Percentiles rank a stretch among this genome's conserved stretches.
Evolutionary conservation across 1,284 basidiomycete species (phyloP).

Genomic region (Inonotus hispidus): DNA sequence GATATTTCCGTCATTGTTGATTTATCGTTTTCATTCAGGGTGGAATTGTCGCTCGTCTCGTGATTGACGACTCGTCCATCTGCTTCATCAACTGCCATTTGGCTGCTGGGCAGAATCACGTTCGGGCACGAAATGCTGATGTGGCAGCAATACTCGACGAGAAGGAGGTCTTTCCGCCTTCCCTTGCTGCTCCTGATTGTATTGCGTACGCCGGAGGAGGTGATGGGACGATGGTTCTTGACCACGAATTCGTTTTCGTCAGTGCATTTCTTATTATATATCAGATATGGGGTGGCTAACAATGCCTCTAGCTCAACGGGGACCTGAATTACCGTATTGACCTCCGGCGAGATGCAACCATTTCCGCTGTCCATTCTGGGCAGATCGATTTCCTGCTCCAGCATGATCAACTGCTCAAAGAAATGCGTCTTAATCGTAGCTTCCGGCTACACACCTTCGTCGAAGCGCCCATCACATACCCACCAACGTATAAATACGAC

Average conservation of each 20-base stretch:
- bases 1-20: background rate
- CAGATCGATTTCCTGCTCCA: constrained; percentile 61
- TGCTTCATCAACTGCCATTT: constrained; percentile 97
- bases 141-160: constrained; percentile 83
- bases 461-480: constrained; percentile 79
- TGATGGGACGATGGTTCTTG: constrained; percentile 89
- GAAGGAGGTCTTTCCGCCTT: constrained; percentile 59
- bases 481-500: constrained; percentile 97
- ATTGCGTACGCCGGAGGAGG: constrained; percentile 84
- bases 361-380: constrained; percentile 59
- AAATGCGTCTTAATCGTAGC: constrained; percentile 79
- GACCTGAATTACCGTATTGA: constrained; percentile 96
- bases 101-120: constrained; percentile 86
- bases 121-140: constrained; percentile 82
- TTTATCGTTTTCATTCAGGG: constrained; percentile 45
- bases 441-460: constrained; percentile 82
- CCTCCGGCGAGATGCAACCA: constrained; percentile 76
- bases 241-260: constrained; percentile 92
- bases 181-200: constrained; percentile 38
- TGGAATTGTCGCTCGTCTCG: constrained; percentile 85
- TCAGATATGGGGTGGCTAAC: constrained; percentile 1
- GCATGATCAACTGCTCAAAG: constrained; percentile 88
- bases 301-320: constrained; percentile 53
- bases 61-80: constrained; percentile 86
- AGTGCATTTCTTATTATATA: constrained; percentile 31